A percentile compares a stretch with the other conserved stretches of the same genome.
phyloP scores from a whole-genome alignment of 192 early-diverging fungal genomes.

The Coemansia guatemalensis region DNA sequence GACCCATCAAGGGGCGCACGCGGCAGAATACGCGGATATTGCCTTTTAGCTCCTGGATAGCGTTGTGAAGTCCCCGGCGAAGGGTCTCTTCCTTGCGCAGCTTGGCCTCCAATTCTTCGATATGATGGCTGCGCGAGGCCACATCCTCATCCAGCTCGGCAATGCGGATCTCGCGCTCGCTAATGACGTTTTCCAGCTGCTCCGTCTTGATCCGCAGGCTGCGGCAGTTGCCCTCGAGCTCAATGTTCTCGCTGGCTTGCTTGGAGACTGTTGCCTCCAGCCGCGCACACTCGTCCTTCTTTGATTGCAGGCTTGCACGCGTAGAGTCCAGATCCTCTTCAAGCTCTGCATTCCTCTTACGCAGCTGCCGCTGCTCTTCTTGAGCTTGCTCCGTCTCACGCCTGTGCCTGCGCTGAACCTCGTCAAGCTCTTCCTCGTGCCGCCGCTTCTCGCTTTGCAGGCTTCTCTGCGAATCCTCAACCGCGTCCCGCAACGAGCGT shows the following conservation, averaged over 20 bases:
- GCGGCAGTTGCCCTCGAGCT: conserved; percentile 46
- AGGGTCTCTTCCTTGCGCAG: conserved; percentile 75
- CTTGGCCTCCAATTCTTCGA: conserved; percentile 59
- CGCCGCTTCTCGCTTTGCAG: conserved; percentile 21
- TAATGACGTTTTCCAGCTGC: conserved; percentile 33
- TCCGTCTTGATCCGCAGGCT: conserved; percentile 36
- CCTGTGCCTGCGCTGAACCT: conserved; percentile 35
- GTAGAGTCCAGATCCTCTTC: conserved; percentile 37
- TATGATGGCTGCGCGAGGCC: conserved; percentile 30
- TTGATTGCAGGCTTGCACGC: conserved; percentile 20
- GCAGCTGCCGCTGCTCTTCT: conserved; percentile 54
- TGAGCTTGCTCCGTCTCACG: conserved; percentile 25
- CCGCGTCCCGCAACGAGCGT: conserved; percentile 12
- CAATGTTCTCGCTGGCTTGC: conserved; percentile 43
- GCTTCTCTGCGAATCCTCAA: conserved; percentile 10
- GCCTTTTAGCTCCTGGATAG: conserved; percentile 91
- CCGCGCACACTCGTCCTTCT: conserved; percentile 34
- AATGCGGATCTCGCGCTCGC: conserved; percentile 54
- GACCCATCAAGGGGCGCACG: conserved; percentile 70
- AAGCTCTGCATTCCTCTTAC: conserved; percentile 24
- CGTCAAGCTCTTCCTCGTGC: conserved; percentile 31
- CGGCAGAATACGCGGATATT: conserved; percentile 98
- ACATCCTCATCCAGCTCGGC: conserved; percentile 50
- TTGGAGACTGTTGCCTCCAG: conserved; percentile 42
- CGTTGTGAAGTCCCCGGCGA: conserved; percentile 86